Base-by-base conservation (phyloP, 108 stramenopile species). In the Nitzschia putrida region DNA sequence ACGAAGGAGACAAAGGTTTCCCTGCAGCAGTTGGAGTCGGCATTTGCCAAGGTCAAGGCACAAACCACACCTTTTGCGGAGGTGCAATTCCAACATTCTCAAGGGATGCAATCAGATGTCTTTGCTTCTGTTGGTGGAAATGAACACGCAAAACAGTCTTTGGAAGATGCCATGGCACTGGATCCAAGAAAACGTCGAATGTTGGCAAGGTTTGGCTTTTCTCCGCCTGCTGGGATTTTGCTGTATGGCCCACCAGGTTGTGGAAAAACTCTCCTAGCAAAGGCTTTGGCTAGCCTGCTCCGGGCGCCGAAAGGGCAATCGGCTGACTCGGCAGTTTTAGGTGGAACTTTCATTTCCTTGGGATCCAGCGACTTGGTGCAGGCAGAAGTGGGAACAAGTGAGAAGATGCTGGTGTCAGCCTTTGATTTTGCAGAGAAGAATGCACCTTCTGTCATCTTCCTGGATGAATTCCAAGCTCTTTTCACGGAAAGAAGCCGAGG, bases 211-310 rank as follows among this genome's bases (percentile, higher is more conserved):
- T 88, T 90, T 76, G 88, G 88, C 12, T 25, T 93, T 22, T 61
- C 77, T 10, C 61, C 88, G 18, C 92, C 92, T 3, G 82, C 74
- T 11, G 92, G 89, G 25, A 79, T 93, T n/a, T 60, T 93, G 0
- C 68, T 93, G 0, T 93, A 86, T 71, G 92, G 92, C 2, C 88
- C 91, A 54, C 89, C 89, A 8, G 89, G 89, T 16, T 81, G 84
- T n/a, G 92, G 92, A n/a, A 93, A 93, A 66, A 93, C 92, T 0
- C 47, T 93, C 10, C 61, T 93, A 57, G 92, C 92, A n/a, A 83
- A 85, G 66, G 89, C 89, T 40, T 75, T 88, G 8, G 87, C 92
- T 25, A 69, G 57, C 4, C 25, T 83, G 22, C 56, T 87, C n/a
- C 57, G 60, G 29, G 55, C 61, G 14, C 69, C 79, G 29, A 21